Evolutionary conservation across 176 grass and related monocot genomes (phyloP), one percentile per base, ranked within the genome.

Genomic region (Metroxylon sagu): DNA sequence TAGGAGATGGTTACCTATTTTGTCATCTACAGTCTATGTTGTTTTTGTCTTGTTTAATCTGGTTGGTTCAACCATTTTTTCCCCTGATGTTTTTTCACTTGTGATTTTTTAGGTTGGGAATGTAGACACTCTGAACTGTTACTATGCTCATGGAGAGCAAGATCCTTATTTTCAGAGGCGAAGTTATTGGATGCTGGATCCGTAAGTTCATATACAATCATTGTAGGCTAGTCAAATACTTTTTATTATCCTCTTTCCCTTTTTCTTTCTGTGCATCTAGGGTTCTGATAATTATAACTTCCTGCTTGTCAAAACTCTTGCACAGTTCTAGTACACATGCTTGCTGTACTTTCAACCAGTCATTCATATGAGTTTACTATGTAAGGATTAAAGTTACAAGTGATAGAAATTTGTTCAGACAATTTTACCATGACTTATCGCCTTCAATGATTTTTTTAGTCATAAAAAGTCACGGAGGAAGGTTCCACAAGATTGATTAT

Each of bases 181-280:
- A 56, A 92, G 81, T 71, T 98, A 71, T 77, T 98, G 94, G 88
- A 98, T 98, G 72, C 61, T 98, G 66, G 80, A 92, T 78, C 73
- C 76, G 94, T 98, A 93, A 92, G 81, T 76, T 69, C 54, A 73
- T 29, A 25, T 28, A 25, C 3, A 21, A 39, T 3, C 27, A 14
- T 6, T 28, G 16, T 16, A 16, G 5, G 5, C 5, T 29, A 16
- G 29, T 59, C 25, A 28, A 14, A 26, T 28, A 59, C 10, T 30
- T 59, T 59, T 28, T 28, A 6, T 16, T 28, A 59, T 17, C 14
- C 16, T 16, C n/a, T 59, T 16, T 29, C 6, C 15, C 2, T 19
- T 67, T 29, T 43, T 23, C 21, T 43, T 12, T 43, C 35, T 43
- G 10, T 43, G 35, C 2, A 43, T 43, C 35, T 43, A 43, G 8